Evolutionary conservation across 129 eudicot genomes (phyloP), one percentile per base, ranked within the genome.

Genomic region (Oenanthe sinensis): DNA sequence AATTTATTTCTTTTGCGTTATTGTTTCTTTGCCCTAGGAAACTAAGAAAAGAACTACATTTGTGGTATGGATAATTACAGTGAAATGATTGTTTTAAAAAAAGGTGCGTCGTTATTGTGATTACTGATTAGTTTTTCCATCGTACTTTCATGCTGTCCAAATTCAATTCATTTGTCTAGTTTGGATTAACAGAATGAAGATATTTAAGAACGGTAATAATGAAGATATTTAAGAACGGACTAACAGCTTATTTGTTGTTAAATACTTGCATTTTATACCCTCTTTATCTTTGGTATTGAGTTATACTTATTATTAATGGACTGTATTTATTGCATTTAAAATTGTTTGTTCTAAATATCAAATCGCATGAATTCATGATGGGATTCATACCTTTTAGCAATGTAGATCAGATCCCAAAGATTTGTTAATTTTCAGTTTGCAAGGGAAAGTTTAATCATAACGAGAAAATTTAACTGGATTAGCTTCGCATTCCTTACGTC

Each of bases 21-120:
- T 75, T 49, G n/a, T 76, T 54, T 55, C 65, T 55, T 17, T 22
- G 36, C 75, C 71, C n/a, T 54, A n/a, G 52, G 13, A 58, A 77
- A 55, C 26, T 55, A 33, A 6, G 42, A 36, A 49, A 36, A 12
- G 2, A 55, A 5, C 65, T 22, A 20, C 12, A 5, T 20, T 54
- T 6, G 22, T 55, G 0, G 13, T 55, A 7, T 22, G 65, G 28
- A 55, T 55, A 50, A 16, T 50, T 50, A 48, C 19, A 50, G 7
- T 15, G 58, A 50, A 22, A 6, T 22, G 65, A 55, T 3, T 19
- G 6, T 6, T 43, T 16, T 68, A 39, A 63, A 22, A 22, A n/a
- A 26, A 11, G 71, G 17, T 11, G 3, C 6, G 4, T 9, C 39
- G 28, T 63, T 63, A 0, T 28, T 11, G 40, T 28, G 40, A 28